Percentiles rank a stretch among this genome's conserved stretches.
Evolutionary conservation across 805 yeast species (phyloP).

Genomic region (Candida pini): DNA sequence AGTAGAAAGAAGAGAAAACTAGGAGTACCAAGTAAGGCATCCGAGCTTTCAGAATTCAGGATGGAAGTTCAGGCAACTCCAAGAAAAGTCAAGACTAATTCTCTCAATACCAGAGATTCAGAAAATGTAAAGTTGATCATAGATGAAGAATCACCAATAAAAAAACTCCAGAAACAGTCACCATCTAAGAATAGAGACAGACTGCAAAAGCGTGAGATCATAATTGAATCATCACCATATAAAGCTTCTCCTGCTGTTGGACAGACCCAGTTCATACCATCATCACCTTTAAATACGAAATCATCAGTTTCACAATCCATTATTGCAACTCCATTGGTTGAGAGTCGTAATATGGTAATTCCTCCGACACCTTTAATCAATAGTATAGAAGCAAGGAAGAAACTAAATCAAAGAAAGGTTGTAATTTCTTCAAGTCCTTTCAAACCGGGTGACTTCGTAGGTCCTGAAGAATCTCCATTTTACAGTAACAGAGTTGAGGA

Average conservation of each 20-base stretch:
- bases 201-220: constrained; percentile 3
- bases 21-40: constrained; percentile 3
- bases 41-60: too few relatives aligned
- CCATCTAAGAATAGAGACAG: constrained; percentile 6
- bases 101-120: too few relatives aligned
- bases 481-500: constrained; percentile 13
- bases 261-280: too few relatives aligned
- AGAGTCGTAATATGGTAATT: too few relatives aligned
- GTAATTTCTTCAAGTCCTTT: constrained; percentile 9
- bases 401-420: too few relatives aligned
- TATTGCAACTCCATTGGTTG: too few relatives aligned
- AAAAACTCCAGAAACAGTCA: constrained; percentile 2
- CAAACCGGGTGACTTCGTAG: constrained; percentile 28
- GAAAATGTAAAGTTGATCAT: constrained; percentile 6
- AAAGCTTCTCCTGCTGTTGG: too few relatives aligned
- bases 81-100: too few relatives aligned
- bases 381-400: too few relatives aligned
- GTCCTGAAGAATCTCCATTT: constrained; percentile 33
- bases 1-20: constrained; percentile 14
- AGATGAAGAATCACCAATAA: constrained; percentile 21
- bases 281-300: too few relatives aligned
- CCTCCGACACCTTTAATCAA: too few relatives aligned
- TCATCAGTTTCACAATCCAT: too few relatives aligned
- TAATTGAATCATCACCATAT: constrained; percentile 8
- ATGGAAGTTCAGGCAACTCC: constrained; percentile 26